These are phyloP conservation scores for Calvatia gigantea DNA, from an alignment of 768 basidiomycete genomes.

Conservation along the genomic window DNA sequence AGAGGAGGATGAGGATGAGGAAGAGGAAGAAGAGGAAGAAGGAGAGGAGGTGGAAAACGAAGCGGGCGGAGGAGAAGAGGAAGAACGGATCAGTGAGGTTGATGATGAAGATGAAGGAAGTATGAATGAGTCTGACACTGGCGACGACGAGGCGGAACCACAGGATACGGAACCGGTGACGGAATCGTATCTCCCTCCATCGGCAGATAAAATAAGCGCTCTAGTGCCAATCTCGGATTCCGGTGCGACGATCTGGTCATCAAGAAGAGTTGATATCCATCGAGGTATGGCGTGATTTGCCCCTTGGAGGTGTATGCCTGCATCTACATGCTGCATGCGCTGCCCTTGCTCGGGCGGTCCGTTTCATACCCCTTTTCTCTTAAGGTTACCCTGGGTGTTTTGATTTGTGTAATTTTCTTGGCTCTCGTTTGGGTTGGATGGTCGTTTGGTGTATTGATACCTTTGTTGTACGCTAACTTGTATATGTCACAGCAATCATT, in stretches of 20 bases:
- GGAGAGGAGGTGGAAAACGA: conserved; percentile 19
- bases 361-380: not conserved
- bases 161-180: not conserved
- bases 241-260: not conserved
- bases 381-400: not conserved
- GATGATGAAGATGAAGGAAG: conserved; percentile 10
- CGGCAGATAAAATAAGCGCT: not conserved
- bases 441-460: too few relatives aligned
- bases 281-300: not conserved
- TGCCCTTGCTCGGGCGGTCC: too few relatives aligned
- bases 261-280: not conserved
- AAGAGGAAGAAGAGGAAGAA: conserved; percentile 23
- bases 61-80: conserved; percentile 10
- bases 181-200: not conserved
- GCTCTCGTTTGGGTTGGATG: not conserved
- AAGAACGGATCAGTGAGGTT: not conserved
- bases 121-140: not conserved
- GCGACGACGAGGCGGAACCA: conserved; percentile 3
- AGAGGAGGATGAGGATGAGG: conserved; percentile 22
- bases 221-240: not conserved
- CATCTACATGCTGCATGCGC: not conserved
- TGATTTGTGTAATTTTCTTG: not conserved
- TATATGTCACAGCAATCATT: too few relatives aligned
- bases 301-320: not conserved
- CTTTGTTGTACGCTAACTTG: too few relatives aligned